Evolutionary conservation across 2,329 filamentous ascomycete species (phyloP).

Genomic region (Fusarium siculi): DNA sequence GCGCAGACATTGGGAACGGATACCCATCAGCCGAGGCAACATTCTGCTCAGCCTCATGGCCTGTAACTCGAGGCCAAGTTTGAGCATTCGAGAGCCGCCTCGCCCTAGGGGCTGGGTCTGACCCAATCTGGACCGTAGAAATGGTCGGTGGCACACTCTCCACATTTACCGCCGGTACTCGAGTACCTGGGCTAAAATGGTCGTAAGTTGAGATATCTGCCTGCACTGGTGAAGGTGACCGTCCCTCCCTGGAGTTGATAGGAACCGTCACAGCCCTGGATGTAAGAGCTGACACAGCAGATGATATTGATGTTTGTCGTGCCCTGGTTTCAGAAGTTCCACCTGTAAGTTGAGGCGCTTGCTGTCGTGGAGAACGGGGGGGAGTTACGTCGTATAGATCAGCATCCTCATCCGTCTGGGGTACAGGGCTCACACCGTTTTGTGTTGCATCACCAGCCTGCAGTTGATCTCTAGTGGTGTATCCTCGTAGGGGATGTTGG

Average conservation of each 20-base stretch:
- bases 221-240: conserved; percentile 10
- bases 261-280: conserved; percentile 28
- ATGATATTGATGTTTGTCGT: conserved; percentile 31
- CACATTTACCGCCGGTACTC: conserved; percentile 44
- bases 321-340: conserved; percentile 2
- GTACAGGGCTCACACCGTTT: conserved; percentile 48
- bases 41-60: conserved; percentile 36
- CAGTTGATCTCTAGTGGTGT: conserved; percentile 44
- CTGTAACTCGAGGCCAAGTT: conserved; percentile 59
- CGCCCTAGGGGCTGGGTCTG: conserved; percentile 30
- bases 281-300: conserved; percentile 17
- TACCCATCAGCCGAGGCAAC: conserved; percentile 46
- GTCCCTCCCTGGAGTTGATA: background rate
- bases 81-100: conserved; percentile 50
- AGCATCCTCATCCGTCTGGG: conserved; percentile 49
- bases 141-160: conserved; percentile 44
- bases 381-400: conserved; percentile 62
- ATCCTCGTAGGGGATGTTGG: conserved; percentile 52
- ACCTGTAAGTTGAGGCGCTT: conserved; percentile 3
- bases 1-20: conserved; percentile 55
- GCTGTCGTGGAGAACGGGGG: conserved; percentile 52
- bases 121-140: conserved; percentile 26
- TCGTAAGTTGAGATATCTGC: conserved; percentile 8
- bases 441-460: conserved; percentile 42
- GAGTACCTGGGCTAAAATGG: conserved; percentile 20